phyloP scores from a whole-genome alignment of 2,329 filamentous ascomycete genomes.

The Alternaria novae-zelandiae region DNA sequence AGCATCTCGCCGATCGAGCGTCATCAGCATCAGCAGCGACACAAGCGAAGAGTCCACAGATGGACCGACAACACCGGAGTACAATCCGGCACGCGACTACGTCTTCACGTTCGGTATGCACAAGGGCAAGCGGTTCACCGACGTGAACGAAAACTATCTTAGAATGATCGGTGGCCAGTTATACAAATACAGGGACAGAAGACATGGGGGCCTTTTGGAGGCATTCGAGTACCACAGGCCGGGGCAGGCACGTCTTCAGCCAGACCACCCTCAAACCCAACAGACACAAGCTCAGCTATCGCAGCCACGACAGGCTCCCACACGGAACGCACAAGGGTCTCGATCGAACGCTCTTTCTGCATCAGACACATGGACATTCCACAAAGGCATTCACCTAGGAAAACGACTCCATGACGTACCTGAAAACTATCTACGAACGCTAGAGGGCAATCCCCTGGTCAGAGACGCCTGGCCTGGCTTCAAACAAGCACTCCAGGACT shows the following conservation, averaged over 20 bases:
- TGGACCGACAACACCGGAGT: neutral
- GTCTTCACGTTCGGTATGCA: constrained; percentile 28
- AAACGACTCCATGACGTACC: constrained; percentile 24
- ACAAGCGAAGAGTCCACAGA: constrained; percentile 6
- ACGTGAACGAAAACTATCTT: constrained; percentile 29
- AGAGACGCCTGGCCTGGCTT: constrained; percentile 27
- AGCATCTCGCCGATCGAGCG: constrained; percentile 15
- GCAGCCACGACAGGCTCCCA: neutral
- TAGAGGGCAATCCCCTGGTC: constrained; percentile 25
- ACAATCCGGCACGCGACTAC: constrained; percentile 24
- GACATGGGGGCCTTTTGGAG: constrained; percentile 25
- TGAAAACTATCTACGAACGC: constrained; percentile 26
- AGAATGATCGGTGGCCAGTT: constrained; percentile 30
- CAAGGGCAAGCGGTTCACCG: constrained; percentile 22
- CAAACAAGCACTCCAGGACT: constrained; percentile 24
- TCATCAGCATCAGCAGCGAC: constrained; percentile 16
- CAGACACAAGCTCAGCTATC: constrained; percentile 1
- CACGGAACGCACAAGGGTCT: neutral
- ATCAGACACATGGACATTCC: constrained; percentile 8
- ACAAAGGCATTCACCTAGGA: constrained; percentile 13
- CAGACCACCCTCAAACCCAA: constrained; percentile 1
- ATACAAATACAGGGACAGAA: constrained; percentile 22
- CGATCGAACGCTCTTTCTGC: neutral
- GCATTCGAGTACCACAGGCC: constrained; percentile 34
- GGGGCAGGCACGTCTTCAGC: constrained; percentile 16